A percentile compares a stretch with the other conserved stretches of the same genome.
Evolutionary conservation across 352 stramenopile genomes (phyloP).

Genomic region (Blastocystis sp.): DNA sequence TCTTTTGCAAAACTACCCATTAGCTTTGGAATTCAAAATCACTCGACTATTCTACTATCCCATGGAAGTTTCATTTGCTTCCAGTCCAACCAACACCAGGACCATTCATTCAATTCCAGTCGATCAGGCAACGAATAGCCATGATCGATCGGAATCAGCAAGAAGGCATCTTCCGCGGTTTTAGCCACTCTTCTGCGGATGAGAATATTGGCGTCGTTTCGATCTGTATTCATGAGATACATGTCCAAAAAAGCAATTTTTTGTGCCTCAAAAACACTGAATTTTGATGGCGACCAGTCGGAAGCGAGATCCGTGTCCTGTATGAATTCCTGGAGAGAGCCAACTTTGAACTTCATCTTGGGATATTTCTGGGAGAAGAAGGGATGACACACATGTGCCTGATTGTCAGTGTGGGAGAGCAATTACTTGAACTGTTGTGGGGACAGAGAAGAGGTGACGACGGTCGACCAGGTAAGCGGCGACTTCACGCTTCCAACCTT

Average conservation of each 20-base stretch:
- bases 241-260: slow-evolving; percentile 98
- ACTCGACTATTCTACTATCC: slow-evolving; percentile 70
- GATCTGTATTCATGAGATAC: slow-evolving; percentile 91
- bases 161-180: slow-evolving; percentile 71
- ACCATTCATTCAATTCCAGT: slow-evolving; percentile 90
- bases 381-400: slow-evolving; percentile 75
- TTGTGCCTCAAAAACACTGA: slow-evolving; percentile 75
- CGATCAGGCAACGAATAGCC: slow-evolving; percentile 90
- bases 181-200: slow-evolving; percentile 72
- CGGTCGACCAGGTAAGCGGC: slow-evolving; percentile 92
- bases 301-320: slow-evolving; percentile 86
- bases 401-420: slow-evolving; percentile 71
- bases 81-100: slow-evolving; percentile 98
- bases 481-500: slow-evolving; percentile 90
- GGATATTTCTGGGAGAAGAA: slow-evolving; percentile 72
- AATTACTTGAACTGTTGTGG: slow-evolving; percentile 78
- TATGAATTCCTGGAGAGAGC: slow-evolving; percentile 92
- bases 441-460: slow-evolving; percentile 73
- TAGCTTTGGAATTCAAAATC: slow-evolving; percentile 66
- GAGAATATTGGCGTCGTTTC: slow-evolving; percentile 93
- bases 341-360: slow-evolving; percentile 80
- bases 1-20: slow-evolving; percentile 48
- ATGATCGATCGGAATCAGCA: slow-evolving; percentile 97
- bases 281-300: slow-evolving; percentile 82
- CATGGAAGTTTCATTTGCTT: slow-evolving; percentile 79